Base-by-base conservation (phyloP, 2,329 filamentous ascomycete genomes). In the Aspergillus tanneri region DNA sequence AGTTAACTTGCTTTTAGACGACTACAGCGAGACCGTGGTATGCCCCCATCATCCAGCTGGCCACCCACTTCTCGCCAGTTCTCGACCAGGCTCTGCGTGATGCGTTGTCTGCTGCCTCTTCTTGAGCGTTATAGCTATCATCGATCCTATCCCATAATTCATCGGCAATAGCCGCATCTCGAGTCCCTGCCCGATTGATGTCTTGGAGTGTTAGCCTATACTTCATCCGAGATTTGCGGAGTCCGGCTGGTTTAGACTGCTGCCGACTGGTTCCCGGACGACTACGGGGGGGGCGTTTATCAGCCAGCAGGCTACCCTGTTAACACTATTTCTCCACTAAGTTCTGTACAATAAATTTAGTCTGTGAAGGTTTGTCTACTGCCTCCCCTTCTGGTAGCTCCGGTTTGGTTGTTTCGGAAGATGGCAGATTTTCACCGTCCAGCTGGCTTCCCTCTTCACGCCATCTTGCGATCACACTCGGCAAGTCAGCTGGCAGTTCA, bases 131-230 rank as follows among this genome's bases (percentile, higher is more conserved):
- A 16, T 45, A 22, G 9, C 23, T 34, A 16, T 23, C 43, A 7
- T 14, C 14, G 38, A 37, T 34, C 23, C 43, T 37, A 45, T 24
- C 34, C 43, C 43, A 45, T 23, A 45, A 22, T 8, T 45, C 32
- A 45, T 45, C 43, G 12, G 43, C 43, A 34, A 45, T 45, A 22
- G 43, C 43, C 11, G 43, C 43, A 45, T 45, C 43, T 25, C 43
- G 43, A 45, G 43, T 27, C 25, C 43, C 43, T 37, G 43, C 43
- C 43, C 43, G 18, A 24, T 38, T 45, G 11, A 30, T 16, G 22
- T 45, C 43, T 45, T 24, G 43, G 38, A 14, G 43, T 25, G 43
- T 38, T 14, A 16, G 11, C 24, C 19, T 32, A 21, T 37, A 18
- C 43, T 45, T 45, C 43, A 32, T 14, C 43, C n/a, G n/a, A n/a